These are phyloP conservation scores for Talinum fruticosum DNA, from an alignment of 148 eudicot genomes.

Conservation along the genomic window DNA sequence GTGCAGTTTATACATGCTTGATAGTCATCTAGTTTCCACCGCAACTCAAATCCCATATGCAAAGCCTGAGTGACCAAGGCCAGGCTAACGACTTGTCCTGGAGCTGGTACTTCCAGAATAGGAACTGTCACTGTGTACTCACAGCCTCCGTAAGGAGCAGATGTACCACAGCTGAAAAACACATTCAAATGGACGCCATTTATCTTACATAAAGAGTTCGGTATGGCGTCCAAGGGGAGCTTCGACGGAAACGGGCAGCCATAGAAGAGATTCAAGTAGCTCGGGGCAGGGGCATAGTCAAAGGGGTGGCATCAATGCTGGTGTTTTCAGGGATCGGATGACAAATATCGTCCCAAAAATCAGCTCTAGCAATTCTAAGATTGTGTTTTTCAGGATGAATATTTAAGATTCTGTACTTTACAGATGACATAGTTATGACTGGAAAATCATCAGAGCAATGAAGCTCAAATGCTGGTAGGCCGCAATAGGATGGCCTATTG, in stretches of 20 bases:
- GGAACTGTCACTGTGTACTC: neutral
- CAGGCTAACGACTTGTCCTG: neutral
- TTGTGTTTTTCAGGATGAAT: neutral
- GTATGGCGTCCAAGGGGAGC: neutral
- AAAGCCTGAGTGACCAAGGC: neutral
- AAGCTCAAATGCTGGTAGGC: neutral
- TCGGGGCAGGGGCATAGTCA: neutral
- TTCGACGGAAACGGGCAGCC: neutral
- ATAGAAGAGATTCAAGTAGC: neutral
- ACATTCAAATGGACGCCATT: neutral
- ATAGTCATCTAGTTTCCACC: neutral
- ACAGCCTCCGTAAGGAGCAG: neutral
- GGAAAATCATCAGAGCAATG: neutral
- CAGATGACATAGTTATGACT: neutral
- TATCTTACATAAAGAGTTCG: neutral
- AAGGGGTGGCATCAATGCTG: neutral
- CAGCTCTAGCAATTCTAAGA: slow-evolving; percentile 3
- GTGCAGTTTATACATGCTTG: neutral
- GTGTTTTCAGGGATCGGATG: neutral
- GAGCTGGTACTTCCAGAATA: neutral
- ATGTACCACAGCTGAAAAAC: neutral
- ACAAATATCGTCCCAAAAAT: neutral
- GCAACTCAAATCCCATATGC: neutral
- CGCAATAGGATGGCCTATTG: neutral
- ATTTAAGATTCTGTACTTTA: neutral